Conservation (phyloP, 371 early-diverging fungal genomes). For the Apophysomyces variabilis region DNA sequence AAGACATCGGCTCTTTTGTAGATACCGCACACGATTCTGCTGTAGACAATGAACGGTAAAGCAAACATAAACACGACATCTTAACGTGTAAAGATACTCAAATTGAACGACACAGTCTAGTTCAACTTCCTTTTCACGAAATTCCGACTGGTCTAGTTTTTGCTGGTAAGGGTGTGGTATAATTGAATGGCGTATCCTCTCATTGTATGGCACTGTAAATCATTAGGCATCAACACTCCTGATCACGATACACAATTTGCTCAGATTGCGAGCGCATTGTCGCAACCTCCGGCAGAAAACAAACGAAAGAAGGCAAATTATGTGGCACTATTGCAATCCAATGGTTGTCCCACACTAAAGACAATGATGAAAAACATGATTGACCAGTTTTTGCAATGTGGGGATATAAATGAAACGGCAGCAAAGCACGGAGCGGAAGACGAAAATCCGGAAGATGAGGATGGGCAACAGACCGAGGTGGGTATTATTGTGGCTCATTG, state of each 20-base stretch:
- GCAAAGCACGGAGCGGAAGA: conserved; percentile 22
- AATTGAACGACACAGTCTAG: conserved; percentile 15
- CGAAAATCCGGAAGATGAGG: conserved; percentile 32
- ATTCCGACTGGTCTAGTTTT: conserved; percentile 73
- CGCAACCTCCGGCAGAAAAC: conserved; percentile 31
- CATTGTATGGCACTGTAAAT: background rate
- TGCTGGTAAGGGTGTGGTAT: conserved; percentile 46
- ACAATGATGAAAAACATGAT: conserved; percentile 64
- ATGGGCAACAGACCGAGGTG: conserved; percentile 12
- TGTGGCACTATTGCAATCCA: conserved; percentile 70
- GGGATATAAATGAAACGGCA: conserved; percentile 25
- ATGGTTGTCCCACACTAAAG: conserved; percentile 64
- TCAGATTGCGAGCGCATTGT: conserved; percentile 53
- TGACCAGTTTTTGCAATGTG: conserved; percentile 55
- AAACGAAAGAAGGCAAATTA: conserved; percentile 30
- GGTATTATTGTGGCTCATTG: background rate
- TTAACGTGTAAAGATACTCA: background rate
- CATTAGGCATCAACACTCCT: conserved; percentile 44
- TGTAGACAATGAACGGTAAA: conserved; percentile 24
- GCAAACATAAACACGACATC: background rate
- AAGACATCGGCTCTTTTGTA: conserved; percentile 54
- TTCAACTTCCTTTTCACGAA: conserved; percentile 55
- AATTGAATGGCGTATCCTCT: background rate
- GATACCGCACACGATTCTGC: conserved; percentile 33
- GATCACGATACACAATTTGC: conserved; percentile 49